phyloP scores from a whole-genome alignment of 257 asterid genomes.

The Fraxinus anomala region DNA sequence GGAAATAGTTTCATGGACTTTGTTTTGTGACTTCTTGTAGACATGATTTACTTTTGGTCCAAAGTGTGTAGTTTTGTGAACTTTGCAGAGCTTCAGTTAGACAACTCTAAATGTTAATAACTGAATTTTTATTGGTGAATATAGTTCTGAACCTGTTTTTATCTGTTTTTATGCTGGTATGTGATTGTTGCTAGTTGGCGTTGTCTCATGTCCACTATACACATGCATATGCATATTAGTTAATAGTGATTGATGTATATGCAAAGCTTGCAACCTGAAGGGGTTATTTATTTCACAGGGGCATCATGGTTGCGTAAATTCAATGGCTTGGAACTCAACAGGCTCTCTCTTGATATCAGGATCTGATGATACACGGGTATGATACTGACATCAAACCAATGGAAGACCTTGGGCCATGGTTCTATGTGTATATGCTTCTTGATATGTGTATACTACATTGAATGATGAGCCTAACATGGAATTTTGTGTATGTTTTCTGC shows the following conservation, averaged over 20 bases:
- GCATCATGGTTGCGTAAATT: conserved; percentile 91
- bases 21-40: background rate
- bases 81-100: conserved; percentile 8
- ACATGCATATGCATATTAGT: conserved; percentile 9
- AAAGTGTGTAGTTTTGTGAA: background rate
- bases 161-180: background rate
- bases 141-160: background rate
- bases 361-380: conserved; percentile 92
- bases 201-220: conserved; percentile 24
- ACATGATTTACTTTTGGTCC: background rate
- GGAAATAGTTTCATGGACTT: background rate
- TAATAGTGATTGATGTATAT: conserved; percentile 2
- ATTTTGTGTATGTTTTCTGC: conserved; percentile 1
- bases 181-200: conserved; percentile 16
- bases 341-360: conserved; percentile 94
- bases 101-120: conserved; percentile 13
- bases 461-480: background rate
- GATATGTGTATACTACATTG: background rate
- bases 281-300: conserved; percentile 54
- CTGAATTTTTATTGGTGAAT: conserved; percentile 17
- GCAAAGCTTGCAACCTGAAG: conserved; percentile 23
- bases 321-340: conserved; percentile 87
- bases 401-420: conserved; percentile 13
- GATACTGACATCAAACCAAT: conserved; percentile 29
- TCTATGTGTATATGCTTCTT: conserved; percentile 20